A percentile compares a stretch with the other conserved stretches of the same genome.
phyloP scores from a whole-genome alignment of 208 protist genomes.

The Leptomonas seymouri region DNA sequence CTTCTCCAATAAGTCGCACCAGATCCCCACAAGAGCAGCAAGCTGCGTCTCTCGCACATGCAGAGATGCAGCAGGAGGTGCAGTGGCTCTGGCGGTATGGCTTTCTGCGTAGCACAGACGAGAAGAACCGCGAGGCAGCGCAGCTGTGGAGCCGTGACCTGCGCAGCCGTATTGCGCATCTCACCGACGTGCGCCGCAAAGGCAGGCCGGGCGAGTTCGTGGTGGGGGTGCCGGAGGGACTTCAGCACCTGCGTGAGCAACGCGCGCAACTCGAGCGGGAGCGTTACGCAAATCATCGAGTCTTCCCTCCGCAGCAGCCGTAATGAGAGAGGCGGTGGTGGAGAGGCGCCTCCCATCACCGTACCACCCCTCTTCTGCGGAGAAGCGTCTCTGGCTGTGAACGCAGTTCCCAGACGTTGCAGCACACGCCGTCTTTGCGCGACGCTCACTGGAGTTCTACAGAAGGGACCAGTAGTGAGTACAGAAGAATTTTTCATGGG shows the following conservation, averaged over 20 bases:
- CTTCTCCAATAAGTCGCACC: neutral
- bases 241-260: conserved; percentile 78
- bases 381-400: too few species aligned
- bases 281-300: conserved; percentile 55
- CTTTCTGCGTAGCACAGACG: conserved; percentile 63
- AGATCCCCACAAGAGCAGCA: neutral
- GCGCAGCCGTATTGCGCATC: conserved; percentile 65
- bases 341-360: neutral
- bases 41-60: conserved; percentile 11
- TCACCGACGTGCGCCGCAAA: conserved; percentile 84
- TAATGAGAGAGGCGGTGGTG: conserved; percentile 3
- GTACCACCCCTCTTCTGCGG: too few species aligned
- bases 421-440: too few species aligned
- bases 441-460: too few species aligned
- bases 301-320: conserved; percentile 85
- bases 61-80: conserved; percentile 57
- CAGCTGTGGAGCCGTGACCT: conserved; percentile 65
- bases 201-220: conserved; percentile 86
- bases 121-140: conserved; percentile 67
- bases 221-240: conserved; percentile 87
- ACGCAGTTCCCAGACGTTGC: too few species aligned
- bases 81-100: conserved; percentile 86
- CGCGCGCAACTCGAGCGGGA: conserved; percentile 78
- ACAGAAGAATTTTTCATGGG: too few species aligned
- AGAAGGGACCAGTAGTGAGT: too few species aligned